phyloP scores from a whole-genome alignment of 2,329 filamentous ascomycete species.

The Epichloe brachyelytri region DNA sequence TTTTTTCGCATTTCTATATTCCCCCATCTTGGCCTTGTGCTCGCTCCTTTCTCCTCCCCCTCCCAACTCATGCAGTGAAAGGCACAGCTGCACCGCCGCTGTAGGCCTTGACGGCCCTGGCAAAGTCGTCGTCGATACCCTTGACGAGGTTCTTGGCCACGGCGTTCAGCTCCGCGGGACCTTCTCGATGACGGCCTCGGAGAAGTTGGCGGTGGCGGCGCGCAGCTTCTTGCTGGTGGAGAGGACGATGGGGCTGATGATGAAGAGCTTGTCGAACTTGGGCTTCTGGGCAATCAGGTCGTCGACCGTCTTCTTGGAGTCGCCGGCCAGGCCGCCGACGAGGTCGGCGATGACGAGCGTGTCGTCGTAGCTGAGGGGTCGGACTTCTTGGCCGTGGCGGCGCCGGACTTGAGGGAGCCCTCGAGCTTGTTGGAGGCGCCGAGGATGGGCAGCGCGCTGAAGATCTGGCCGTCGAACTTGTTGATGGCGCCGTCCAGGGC shows the following conservation, averaged over 20 bases:
- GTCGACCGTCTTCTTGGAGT: slow-evolving; percentile 25
- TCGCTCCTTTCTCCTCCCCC: no score
- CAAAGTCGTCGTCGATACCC: slow-evolving; percentile 26
- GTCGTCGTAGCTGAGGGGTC: slow-evolving; percentile 23
- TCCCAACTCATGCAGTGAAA: background rate
- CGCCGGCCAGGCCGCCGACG: slow-evolving; percentile 20
- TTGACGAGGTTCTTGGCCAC: slow-evolving; percentile 22
- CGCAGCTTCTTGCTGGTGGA: slow-evolving; percentile 27
- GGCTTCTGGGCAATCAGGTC: slow-evolving; percentile 25
- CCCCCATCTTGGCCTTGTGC: no score
- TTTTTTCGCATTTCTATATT: background rate
- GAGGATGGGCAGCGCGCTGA: slow-evolving; percentile 28
- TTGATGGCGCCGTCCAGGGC: slow-evolving; percentile 21
- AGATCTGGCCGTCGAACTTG: slow-evolving; percentile 23
- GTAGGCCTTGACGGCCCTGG: slow-evolving; percentile 22
- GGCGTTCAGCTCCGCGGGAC: slow-evolving; percentile 21
- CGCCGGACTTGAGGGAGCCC: slow-evolving; percentile 26
- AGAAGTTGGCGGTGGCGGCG: slow-evolving; percentile 24
- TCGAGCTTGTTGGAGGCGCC: slow-evolving; percentile 25
- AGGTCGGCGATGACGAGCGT: slow-evolving; percentile 25
- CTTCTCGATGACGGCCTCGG: slow-evolving; percentile 25
- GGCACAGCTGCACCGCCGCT: background rate
- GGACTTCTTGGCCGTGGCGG: slow-evolving; percentile 22
- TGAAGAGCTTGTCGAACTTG: slow-evolving; percentile 29
- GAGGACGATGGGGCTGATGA: slow-evolving; percentile 30